Evolutionary conservation across 2,329 filamentous ascomycete species (phyloP), one percentile per base, ranked within the genome.

Genomic region (Ophiostoma novo-ulmi): DNA sequence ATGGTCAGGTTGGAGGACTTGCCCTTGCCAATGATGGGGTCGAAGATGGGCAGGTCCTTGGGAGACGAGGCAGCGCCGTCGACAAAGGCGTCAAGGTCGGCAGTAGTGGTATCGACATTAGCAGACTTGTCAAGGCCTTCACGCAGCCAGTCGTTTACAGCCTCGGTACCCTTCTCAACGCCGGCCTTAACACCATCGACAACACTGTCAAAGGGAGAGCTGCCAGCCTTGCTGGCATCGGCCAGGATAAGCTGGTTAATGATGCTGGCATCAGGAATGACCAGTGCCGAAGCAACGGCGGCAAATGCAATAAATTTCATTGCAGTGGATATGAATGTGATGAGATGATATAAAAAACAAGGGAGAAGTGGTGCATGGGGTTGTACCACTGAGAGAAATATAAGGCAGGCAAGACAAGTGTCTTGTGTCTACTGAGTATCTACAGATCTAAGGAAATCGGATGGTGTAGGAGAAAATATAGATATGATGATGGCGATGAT

Each of bases 1-100:
- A 97, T 86, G 26, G 93, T 96, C 77, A 85, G 80, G 77, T 93
- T 90, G 6, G 86, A 82, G 73, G 81, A 81, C n/a, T 78, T 74
- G 61, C 64, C 67, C 63, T 68, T 69, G 66, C 48, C 61, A 13
- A 44, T 8, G 35, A 55, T 41, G 13, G 55, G 31, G 41, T 41
- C 26, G 14, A 58, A 55, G 67, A 68, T 41, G n/a, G 65, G 35
- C n/a, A 68, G 41, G 14, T 61, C 64, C 22, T 61, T 67, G 65
- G 64, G 44, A 22, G 39, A 39, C 39, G 70, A 20, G 44, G 35
- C 69, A 20, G 35, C n/a, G 31, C 38, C 52, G 38, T 35, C 52
- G 52, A 58, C 22, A 58, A 58, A 58, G 2, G 52, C 52, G 22
- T 58, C 52, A 10, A 58, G 52, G n/a, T 31, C 52, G 22, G n/a